Percentiles rank a stretch among this genome's conserved stretches.
Conservation (phyloP, 352 stramenopile species). For the Aphanomyces cochlioides region DNA sequence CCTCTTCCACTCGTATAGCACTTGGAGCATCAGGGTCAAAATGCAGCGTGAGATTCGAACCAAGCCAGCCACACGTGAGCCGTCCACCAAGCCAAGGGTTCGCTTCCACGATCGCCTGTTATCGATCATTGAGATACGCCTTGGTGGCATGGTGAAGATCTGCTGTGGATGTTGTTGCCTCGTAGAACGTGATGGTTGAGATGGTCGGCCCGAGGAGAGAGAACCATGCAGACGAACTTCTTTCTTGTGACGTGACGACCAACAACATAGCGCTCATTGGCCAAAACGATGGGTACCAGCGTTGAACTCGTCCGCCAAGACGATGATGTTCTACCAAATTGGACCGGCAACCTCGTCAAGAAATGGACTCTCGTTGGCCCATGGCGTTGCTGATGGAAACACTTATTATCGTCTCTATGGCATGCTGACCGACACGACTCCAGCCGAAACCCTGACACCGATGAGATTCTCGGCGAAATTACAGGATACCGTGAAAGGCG, state of each 20-base stretch:
- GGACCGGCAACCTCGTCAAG: neutral
- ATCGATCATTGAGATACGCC: slow-evolving; percentile 26
- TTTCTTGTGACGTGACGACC: too few species aligned
- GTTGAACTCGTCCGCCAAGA: too few species aligned
- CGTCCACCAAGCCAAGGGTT: slow-evolving; percentile 49
- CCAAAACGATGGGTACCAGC: too few species aligned
- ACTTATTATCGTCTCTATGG: slow-evolving; percentile 44
- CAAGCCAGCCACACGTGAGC: slow-evolving; percentile 29
- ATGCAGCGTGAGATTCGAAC: neutral
- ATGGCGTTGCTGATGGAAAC: slow-evolving; percentile 39
- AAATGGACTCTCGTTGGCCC: slow-evolving; percentile 35
- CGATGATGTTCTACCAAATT: too few species aligned
- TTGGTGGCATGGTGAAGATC: neutral
- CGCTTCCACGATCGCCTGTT: slow-evolving; percentile 32
- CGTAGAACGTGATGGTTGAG: slow-evolving; percentile 42
- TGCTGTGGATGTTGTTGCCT: slow-evolving; percentile 29
- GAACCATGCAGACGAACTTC: neutral
- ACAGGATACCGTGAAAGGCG: neutral
- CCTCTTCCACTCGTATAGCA: neutral
- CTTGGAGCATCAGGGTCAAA: neutral
- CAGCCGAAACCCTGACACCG: slow-evolving; percentile 34
- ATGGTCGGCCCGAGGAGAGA: slow-evolving; percentile 35
- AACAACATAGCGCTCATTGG: too few species aligned
- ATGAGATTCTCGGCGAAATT: slow-evolving; percentile 29
- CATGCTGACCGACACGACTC: slow-evolving; percentile 35